These are phyloP conservation scores for Kwoniella bestiolae DNA, from an alignment of 768 basidiomycete species.

Conservation along the genomic window DNA sequence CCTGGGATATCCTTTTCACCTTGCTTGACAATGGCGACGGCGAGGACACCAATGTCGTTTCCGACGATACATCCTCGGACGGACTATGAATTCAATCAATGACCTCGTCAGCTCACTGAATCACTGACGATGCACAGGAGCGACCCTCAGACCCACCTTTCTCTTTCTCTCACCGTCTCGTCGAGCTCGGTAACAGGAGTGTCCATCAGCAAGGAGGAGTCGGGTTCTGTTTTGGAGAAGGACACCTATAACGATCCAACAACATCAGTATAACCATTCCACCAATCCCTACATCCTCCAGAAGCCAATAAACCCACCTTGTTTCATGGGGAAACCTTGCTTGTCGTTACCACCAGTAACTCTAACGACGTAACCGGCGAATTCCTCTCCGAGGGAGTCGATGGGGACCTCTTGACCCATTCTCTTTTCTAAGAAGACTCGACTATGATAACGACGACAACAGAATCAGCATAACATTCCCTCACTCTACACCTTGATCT, in stretches of 20 bases:
- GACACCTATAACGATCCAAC: constrained; percentile 58
- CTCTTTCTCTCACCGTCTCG: constrained; percentile 95
- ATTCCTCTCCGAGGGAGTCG: constrained; percentile 91
- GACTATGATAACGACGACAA: constrained; percentile 61
- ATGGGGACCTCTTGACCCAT: constrained; percentile 92
- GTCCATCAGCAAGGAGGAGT: constrained; percentile 91
- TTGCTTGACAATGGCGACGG: constrained; percentile 93
- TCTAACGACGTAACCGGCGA: constrained; percentile 93
- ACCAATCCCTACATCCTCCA: background rate
- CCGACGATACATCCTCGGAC: constrained; percentile 98
- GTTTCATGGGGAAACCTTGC: constrained; percentile 72
- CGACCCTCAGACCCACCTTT: constrained; percentile 64
- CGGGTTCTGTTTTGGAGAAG: constrained; percentile 90
- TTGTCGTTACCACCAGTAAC: constrained; percentile 96
- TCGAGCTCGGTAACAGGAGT: constrained; percentile 95
- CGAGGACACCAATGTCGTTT: constrained; percentile 92
- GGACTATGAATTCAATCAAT: too few relatives aligned
- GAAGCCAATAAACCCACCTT: constrained; percentile 63
- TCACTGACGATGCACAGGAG: too few relatives aligned
- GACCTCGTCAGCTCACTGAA: too few relatives aligned
- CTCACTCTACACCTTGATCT: constrained; percentile 10
- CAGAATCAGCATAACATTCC: constrained; percentile 23
- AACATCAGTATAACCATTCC: background rate
- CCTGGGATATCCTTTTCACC: constrained; percentile 88
- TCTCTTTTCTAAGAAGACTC: constrained; percentile 95